Evolutionary conservation across 768 basidiomycete genomes (phyloP).

Genomic region (Floccularia luteovirens): DNA sequence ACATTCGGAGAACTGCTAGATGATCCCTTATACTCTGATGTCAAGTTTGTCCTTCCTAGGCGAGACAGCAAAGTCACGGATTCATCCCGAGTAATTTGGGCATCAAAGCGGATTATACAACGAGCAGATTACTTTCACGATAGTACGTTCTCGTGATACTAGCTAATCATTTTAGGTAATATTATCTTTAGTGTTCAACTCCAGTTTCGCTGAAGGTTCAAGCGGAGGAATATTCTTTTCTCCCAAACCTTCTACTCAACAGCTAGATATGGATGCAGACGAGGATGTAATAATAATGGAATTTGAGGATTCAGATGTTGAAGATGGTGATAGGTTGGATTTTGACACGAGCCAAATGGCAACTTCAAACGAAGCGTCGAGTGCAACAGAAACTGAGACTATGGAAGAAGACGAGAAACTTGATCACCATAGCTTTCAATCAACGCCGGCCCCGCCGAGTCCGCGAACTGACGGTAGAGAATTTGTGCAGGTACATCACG

Average conservation of each 20-base stretch:
- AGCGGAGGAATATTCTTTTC: conserved; percentile 16
- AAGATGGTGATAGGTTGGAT: conserved; percentile 21
- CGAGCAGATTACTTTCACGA: conserved; percentile 75
- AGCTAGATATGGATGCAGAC: conserved; percentile 15
- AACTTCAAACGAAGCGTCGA: neutral
- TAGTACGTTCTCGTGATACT: conserved; percentile 31
- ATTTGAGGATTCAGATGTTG: conserved; percentile 46
- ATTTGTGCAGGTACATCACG: neutral
- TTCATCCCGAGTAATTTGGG: conserved; percentile 55
- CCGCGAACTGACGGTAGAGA: neutral
- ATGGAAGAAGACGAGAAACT: conserved; percentile 31
- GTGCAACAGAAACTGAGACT: no score
- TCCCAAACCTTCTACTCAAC: conserved; percentile 12
- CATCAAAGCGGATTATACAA: conserved; percentile 57
- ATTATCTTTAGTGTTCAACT: conserved; percentile 54
- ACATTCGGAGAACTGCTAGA: conserved; percentile 71
- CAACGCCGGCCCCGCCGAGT: neutral
- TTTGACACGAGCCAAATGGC: neutral
- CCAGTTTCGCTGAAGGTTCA: conserved; percentile 60
- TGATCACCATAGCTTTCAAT: neutral
- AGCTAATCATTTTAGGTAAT: neutral
- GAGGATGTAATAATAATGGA: conserved; percentile 28
- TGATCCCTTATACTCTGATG: conserved; percentile 79
- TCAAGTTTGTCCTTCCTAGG: conserved; percentile 67
- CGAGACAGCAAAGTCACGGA: conserved; percentile 27